phyloP scores from a whole-genome alignment of 371 early-diverging fungal genomes.

The Mortierella sp. region DNA sequence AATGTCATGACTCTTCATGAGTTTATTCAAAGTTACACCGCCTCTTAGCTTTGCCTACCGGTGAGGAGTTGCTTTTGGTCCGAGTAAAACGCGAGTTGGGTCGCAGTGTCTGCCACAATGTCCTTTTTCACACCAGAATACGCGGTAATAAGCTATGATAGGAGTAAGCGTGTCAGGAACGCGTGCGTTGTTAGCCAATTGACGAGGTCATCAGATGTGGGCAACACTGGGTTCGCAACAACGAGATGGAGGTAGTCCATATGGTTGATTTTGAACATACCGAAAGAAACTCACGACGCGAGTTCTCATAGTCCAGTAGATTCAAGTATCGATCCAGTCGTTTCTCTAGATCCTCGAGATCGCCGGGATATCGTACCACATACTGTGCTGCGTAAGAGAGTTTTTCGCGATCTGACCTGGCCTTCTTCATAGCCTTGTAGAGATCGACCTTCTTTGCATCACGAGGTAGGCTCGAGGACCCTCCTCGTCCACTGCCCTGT shows the following conservation, averaged over 20 bases:
- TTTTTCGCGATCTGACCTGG: constrained; percentile 40
- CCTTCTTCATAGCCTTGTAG: constrained; percentile 36
- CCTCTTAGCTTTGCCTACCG: too few species aligned
- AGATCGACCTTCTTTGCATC: constrained; percentile 20
- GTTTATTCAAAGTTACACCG: too few species aligned
- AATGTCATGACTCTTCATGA: too few species aligned
- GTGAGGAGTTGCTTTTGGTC: constrained; percentile 26
- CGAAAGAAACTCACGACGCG: constrained; percentile 35
- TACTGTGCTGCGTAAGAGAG: constrained; percentile 37
- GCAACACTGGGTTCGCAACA: too few species aligned
- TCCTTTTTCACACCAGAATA: constrained; percentile 15
- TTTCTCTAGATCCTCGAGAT: constrained; percentile 29
- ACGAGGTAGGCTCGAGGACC: not conserved
- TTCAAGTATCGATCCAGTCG: constrained; percentile 35
- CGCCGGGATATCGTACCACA: constrained; percentile 38
- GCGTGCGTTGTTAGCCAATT: too few species aligned
- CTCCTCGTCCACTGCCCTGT: not conserved
- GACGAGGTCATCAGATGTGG: too few species aligned
- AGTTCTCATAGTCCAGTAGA: constrained; percentile 40
- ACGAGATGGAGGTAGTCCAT: too few species aligned
- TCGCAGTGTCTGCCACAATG: constrained; percentile 8
- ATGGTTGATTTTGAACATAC: constrained; percentile 10
- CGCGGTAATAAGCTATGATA: constrained; percentile 20
- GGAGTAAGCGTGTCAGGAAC: not conserved
- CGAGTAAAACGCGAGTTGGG: constrained; percentile 29